These are phyloP conservation scores for Symbiodinium pilosum DNA, from an alignment of 73 alveolate genomes.

Conservation along the genomic window DNA sequence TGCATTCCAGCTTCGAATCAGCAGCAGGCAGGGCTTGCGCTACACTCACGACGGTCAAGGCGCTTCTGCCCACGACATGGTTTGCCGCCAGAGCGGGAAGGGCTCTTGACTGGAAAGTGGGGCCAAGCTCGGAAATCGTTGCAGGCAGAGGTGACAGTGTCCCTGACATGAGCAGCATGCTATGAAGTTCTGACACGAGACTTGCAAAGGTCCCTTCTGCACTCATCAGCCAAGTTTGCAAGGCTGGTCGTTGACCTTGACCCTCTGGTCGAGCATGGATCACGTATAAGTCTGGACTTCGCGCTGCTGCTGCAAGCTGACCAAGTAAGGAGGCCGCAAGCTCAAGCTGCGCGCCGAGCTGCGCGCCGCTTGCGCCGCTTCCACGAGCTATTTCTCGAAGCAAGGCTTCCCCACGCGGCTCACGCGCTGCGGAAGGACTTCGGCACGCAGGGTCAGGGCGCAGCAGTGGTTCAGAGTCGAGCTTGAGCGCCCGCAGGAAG, in stretches of 20 bases:
- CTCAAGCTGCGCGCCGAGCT: constrained; percentile 54
- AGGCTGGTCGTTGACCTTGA: constrained; percentile 20
- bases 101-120: constrained; percentile 59
- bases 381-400: constrained; percentile 64
- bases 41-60: constrained; percentile 95
- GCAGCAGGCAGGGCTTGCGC: constrained; percentile 40
- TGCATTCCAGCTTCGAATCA: constrained; percentile 67
- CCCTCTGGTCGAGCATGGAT: constrained; percentile 71
- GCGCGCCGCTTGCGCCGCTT: constrained; percentile 46
- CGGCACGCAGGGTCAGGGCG: background rate
- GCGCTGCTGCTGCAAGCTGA: constrained; percentile 46
- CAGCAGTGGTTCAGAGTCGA: constrained; percentile 72
- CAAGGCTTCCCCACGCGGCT: constrained; percentile 75
- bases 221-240: constrained; percentile 84
- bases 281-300: constrained; percentile 60
- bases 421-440: background rate
- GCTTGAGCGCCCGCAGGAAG: constrained; percentile 35
- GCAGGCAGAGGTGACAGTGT: constrained; percentile 97
- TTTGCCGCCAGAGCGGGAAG: constrained; percentile 94
- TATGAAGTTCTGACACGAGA: constrained; percentile 67
- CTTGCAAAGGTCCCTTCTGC: constrained; percentile 66
- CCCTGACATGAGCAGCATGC: constrained; percentile 97
- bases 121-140: constrained; percentile 95
- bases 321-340: constrained; percentile 54
- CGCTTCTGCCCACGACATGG: constrained; percentile 95